Conservation (phyloP, 306 rosid genomes). For the Canavalia ensiformis region DNA sequence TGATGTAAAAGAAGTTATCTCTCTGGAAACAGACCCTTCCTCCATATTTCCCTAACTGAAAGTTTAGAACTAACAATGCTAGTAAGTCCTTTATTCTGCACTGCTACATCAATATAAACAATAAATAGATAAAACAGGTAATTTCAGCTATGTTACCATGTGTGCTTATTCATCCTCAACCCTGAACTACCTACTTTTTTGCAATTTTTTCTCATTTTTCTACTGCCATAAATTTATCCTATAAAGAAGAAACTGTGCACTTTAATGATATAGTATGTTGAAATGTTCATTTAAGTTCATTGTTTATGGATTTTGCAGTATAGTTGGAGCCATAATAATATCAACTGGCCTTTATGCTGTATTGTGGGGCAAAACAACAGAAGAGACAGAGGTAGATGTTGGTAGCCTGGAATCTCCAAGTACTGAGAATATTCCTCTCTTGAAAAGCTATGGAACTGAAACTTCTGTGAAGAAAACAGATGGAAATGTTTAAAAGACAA, state of each 20-base stretch:
- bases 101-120: neutral
- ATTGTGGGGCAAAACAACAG: constrained; percentile 88
- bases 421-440: constrained; percentile 69
- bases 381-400: constrained; percentile 57
- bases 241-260: constrained; percentile 4
- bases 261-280: constrained; percentile 3
- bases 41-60: neutral
- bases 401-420: constrained; percentile 57
- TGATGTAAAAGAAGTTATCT: no score
- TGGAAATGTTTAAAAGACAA: constrained; percentile 21
- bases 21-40: no score
- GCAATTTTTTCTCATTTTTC: neutral
- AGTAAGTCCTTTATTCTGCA: neutral
- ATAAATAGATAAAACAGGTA: neutral
- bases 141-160: neutral
- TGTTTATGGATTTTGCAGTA: constrained; percentile 56
- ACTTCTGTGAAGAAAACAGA: constrained; percentile 43
- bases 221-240: neutral
- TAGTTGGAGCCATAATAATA: constrained; percentile 81
- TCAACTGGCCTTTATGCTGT: constrained; percentile 86
- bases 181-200: neutral
- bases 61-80: neutral
- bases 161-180: neutral
- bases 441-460: constrained; percentile 55
- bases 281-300: neutral